Evolutionary conservation across 116 monocot genomes (phyloP).

Genomic region (Posidonia oceanica): DNA sequence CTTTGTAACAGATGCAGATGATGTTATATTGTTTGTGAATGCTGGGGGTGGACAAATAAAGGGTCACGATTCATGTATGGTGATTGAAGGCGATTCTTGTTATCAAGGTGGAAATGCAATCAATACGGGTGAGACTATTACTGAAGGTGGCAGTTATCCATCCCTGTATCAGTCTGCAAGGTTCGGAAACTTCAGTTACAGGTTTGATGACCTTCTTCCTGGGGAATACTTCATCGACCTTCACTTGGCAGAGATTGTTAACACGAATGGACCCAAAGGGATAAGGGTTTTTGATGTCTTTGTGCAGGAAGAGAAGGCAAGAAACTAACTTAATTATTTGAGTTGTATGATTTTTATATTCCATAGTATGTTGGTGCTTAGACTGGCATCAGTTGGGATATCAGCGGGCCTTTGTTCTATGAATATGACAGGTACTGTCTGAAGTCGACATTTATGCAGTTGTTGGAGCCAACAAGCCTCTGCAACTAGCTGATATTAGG

Average conservation of each 20-base stretch:
- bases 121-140: conserved; percentile 37
- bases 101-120: conserved; percentile 66
- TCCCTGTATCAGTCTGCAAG: conserved; percentile 70
- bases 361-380: too few relatives aligned
- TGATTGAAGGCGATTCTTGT: conserved; percentile 38
- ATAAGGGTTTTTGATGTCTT: conserved; percentile 75
- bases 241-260: conserved; percentile 83
- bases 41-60: conserved; percentile 41
- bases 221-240: conserved; percentile 72
- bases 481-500: conserved; percentile 56
- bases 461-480: conserved; percentile 67
- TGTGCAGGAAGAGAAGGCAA: conserved; percentile 79
- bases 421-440: too few relatives aligned
- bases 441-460: conserved; percentile 61
- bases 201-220: conserved; percentile 39
- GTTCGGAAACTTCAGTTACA: conserved; percentile 68
- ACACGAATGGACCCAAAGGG: conserved; percentile 74
- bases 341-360: too few relatives aligned
- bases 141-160: conserved; percentile 37
- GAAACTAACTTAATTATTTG: conserved; percentile 1
- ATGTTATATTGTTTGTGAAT: conserved; percentile 54
- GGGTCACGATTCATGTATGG: conserved; percentile 11
- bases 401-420: too few relatives aligned
- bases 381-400: too few relatives aligned
- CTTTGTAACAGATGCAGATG: conserved; percentile 24